These are phyloP conservation scores for Phytophthora idaei DNA, from an alignment of 352 stramenopile species.

Conservation along the genomic window DNA sequence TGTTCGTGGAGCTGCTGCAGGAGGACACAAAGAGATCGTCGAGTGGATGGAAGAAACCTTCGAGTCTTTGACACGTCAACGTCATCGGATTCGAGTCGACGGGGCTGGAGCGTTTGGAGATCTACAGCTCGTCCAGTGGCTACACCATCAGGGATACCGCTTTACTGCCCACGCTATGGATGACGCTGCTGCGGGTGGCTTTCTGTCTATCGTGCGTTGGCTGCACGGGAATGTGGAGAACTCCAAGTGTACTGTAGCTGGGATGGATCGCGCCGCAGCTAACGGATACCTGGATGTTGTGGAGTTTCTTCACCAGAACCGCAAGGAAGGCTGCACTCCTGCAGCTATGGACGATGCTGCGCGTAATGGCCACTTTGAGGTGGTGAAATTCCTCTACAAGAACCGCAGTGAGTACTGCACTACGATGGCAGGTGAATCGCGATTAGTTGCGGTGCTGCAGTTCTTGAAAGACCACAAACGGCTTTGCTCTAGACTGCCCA, in stretches of 20 bases:
- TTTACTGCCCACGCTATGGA: constrained; percentile 37
- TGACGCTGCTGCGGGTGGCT: constrained; percentile 29
- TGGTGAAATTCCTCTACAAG: constrained; percentile 43
- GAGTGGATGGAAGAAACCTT: constrained; percentile 42
- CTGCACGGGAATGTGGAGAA: constrained; percentile 32
- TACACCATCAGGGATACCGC: constrained; percentile 36
- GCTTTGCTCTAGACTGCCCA: constrained; percentile 34
- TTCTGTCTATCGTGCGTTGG: constrained; percentile 34
- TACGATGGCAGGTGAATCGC: constrained; percentile 29
- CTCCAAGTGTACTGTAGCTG: constrained; percentile 23
- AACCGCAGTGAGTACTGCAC: constrained; percentile 50
- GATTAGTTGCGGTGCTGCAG: constrained; percentile 39
- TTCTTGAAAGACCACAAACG: constrained; percentile 39
- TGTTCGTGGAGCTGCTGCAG: constrained; percentile 33
- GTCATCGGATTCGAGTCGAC: constrained; percentile 45
- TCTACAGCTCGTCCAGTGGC: constrained; percentile 41
- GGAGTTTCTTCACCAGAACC: constrained; percentile 41
- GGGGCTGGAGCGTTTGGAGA: constrained; percentile 33
- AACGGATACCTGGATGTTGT: constrained; percentile 36
- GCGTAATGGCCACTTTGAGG: constrained; percentile 32
- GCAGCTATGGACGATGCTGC: constrained; percentile 47
- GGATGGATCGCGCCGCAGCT: constrained; percentile 42
- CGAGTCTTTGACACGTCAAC: constrained; percentile 17
- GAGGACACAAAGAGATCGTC: constrained; percentile 28
- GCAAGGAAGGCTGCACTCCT: constrained; percentile 47